Percentiles rank a stretch among this genome's conserved stretches.
phyloP scores from a whole-genome alignment of 1,139 yeast species.

The Insectozyma bohioensis region DNA sequence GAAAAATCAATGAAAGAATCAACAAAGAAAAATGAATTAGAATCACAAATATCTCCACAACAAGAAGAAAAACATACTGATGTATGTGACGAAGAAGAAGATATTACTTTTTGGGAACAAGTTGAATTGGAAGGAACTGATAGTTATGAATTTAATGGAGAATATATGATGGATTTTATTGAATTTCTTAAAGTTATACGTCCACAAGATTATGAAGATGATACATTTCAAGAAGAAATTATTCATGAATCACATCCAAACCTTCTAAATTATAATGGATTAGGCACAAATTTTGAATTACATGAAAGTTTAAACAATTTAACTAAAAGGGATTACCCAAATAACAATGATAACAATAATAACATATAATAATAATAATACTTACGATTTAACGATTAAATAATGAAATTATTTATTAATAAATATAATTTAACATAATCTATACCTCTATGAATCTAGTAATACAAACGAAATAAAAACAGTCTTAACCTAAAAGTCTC shows the following conservation, averaged over 20 bases:
- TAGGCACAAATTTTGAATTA: conserved; percentile 20
- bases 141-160: conserved; percentile 52
- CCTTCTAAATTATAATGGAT: conserved; percentile 2
- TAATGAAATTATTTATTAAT: not conserved
- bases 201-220: conserved; percentile 41
- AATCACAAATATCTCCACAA: conserved; percentile 20
- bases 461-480: too few relatives aligned
- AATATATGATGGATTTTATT: conserved; percentile 46
- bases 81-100: conserved; percentile 9
- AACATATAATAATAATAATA: not conserved
- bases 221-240: conserved; percentile 8
- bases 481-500: conserved; percentile 44
- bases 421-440: not conserved
- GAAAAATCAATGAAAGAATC: conserved; percentile 13
- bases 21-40: conserved; percentile 19
- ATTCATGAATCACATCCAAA: too few relatives aligned
- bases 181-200: conserved; percentile 45
- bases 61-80: conserved; percentile 4
- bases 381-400: too few relatives aligned
- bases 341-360: not conserved
- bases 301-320: conserved; percentile 16
- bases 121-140: conserved; percentile 53
- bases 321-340: conserved; percentile 11
- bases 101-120: conserved; percentile 23
- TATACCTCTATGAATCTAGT: too few relatives aligned